Conservation (phyloP, 345 rosid genomes). For the Euphorbia tirucalli region DNA sequence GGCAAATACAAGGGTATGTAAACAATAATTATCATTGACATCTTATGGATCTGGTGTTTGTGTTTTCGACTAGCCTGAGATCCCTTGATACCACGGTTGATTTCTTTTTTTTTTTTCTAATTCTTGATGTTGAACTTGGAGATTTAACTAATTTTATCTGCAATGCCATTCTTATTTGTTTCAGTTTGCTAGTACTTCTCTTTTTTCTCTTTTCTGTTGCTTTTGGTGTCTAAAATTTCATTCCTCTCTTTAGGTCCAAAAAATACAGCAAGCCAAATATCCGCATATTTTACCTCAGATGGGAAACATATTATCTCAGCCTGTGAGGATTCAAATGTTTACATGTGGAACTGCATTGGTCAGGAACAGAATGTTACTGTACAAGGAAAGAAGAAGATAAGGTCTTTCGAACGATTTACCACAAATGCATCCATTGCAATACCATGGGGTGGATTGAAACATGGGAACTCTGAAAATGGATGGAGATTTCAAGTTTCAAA, state of each 20-base stretch:
- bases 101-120: not conserved
- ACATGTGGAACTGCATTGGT: conserved; percentile 62
- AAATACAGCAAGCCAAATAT: conserved; percentile 54
- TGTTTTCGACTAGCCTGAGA: not conserved
- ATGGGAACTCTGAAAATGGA: conserved; percentile 22
- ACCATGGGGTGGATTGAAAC: conserved; percentile 73
- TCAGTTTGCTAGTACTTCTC: not conserved
- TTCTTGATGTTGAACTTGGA: not conserved
- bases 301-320: conserved; percentile 85
- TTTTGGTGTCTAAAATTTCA: conserved; percentile 9
- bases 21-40: not conserved
- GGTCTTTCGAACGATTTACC: conserved; percentile 70
- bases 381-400: conserved; percentile 44
- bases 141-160: too few relatives aligned
- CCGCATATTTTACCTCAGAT: conserved; percentile 67
- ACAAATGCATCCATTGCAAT: conserved; percentile 71
- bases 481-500: conserved; percentile 24
- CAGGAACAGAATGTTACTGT: conserved; percentile 31
- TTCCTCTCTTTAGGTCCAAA: conserved; percentile 41
- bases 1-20: conserved; percentile 69
- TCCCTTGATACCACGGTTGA: not conserved
- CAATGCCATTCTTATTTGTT: not conserved
- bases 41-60: conserved; percentile 1
- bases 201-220: too few relatives aligned
- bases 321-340: conserved; percentile 73